phyloP scores from a whole-genome alignment of 1,284 basidiomycete genomes.

The Thecaphora frezii region DNA sequence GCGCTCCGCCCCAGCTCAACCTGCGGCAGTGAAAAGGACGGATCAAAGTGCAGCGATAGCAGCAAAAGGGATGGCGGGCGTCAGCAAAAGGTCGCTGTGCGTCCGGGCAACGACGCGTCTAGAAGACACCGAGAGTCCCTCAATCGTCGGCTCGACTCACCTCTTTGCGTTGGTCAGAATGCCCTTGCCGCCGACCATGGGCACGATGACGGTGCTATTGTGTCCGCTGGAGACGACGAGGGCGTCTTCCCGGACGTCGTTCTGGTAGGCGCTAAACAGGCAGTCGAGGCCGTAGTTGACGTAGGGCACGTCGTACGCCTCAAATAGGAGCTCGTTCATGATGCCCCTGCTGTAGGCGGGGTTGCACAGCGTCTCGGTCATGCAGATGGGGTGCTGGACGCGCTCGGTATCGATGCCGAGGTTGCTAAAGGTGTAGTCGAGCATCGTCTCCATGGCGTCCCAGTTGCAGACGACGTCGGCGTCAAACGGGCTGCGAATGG shows the following conservation, averaged over 20 bases:
- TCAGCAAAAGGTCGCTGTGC: too few species aligned
- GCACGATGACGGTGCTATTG: constrained; percentile 49
- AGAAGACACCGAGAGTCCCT: not conserved
- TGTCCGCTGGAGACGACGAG: constrained; percentile 50
- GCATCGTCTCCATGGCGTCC: constrained; percentile 71
- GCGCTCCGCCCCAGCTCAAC: constrained; percentile 89
- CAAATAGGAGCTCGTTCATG: constrained; percentile 94
- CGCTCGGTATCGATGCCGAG: constrained; percentile 77
- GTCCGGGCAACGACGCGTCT: too few species aligned
- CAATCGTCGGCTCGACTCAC: constrained; percentile 68
- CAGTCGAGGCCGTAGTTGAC: constrained; percentile 88
- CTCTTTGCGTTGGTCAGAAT: constrained; percentile 50
- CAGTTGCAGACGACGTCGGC: constrained; percentile 52
- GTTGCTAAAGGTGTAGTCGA: constrained; percentile 87
- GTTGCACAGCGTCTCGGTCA: constrained; percentile 89
- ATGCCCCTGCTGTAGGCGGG: constrained; percentile 84
- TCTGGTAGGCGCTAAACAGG: constrained; percentile 79
- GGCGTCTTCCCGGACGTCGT: constrained; percentile 42
- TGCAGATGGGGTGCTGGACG: constrained; percentile 86
- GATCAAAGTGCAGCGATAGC: not conserved
- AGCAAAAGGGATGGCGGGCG: too few species aligned
- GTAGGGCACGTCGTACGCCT: constrained; percentile 84
- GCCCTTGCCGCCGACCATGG: constrained; percentile 44
- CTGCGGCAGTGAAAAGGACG: constrained; percentile 60
- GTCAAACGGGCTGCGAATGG: constrained; percentile 52